Evolutionary conservation across 1,139 yeast species (phyloP), one percentile per base, ranked within the genome.

Genomic region (Geotrichum phurueaensis): DNA sequence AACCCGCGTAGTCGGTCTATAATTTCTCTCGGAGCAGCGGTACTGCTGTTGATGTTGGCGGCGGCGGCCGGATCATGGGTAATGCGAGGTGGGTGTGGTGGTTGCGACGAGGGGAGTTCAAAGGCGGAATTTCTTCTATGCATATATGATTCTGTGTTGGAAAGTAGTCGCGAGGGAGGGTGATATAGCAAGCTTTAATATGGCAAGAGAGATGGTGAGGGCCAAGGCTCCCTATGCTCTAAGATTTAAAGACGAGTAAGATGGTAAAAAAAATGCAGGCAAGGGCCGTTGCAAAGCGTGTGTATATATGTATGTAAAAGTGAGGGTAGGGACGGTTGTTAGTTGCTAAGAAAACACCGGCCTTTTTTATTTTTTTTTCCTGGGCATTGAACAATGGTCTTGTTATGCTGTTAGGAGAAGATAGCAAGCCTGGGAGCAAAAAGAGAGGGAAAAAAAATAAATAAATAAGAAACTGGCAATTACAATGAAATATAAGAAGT

Each of bases 1-100:
- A 86, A 86, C 33, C 80, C 80, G 53, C 81, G 77, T 45, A 87
- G 75, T 55, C 81, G 75, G 64, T 78, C 79, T 66, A 84, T 68
- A 53, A 86, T 75, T 65, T 81, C 83, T 5, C 59, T 57, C 9
- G 70, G 68, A 31, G 57, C 45, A 45, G 33, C 57, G 33, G 33
- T 33, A 5, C 18, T 39, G 45, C 18, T 39, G 45, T 10, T 39
- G 45, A 4, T 39, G 45, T 5, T 39, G 6, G 20, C 15, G 45
- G 45, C 6, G 20, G 15, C n/a, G n/a, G 20, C 18, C 10, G 45
- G 45, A 15, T 18, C 45, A 39, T 39, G 3, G 9, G 45, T 15
- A 39, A 39, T 39, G 20, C 45, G n/a, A n/a, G n/a, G 22, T n/a
- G 45, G 22, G n/a, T 39, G 45, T 15, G 45, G 20, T 39, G 45